Conservation (phyloP, 2,329 filamentous ascomycete species). For the Coniochaeta sp. region DNA sequence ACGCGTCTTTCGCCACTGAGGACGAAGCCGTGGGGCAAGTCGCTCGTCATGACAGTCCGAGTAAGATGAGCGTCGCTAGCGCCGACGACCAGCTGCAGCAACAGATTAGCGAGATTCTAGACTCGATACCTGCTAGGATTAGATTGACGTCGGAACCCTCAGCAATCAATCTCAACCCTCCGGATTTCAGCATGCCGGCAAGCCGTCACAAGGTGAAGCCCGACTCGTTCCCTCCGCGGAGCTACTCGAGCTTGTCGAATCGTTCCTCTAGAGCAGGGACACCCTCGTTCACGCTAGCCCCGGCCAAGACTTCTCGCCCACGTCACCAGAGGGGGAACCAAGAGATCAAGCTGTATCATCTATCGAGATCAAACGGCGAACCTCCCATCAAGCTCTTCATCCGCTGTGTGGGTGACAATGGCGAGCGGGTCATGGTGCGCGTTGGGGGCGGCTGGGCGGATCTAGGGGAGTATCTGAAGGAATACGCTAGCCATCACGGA, state of each 20-base stretch:
- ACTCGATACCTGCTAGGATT: conserved; percentile 72
- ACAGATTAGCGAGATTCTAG: conserved; percentile 73
- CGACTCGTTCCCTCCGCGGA: conserved; percentile 34
- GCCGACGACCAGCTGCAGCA: conserved; percentile 66
- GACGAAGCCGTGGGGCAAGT: background rate
- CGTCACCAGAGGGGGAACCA: conserved; percentile 47
- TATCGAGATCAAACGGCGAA: conserved; percentile 75
- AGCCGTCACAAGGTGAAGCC: conserved; percentile 22
- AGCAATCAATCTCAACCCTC: conserved; percentile 45
- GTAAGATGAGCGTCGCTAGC: conserved; percentile 27
- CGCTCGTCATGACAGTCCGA: conserved; percentile 17
- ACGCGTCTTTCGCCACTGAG: background rate
- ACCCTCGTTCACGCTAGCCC: conserved; percentile 63
- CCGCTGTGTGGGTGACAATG: conserved; percentile 79
- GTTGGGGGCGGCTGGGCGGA: conserved; percentile 99
- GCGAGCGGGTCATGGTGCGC: conserved; percentile 93
- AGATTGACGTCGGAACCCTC: conserved; percentile 55
- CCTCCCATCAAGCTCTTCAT: conserved; percentile 93
- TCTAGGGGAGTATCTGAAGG: conserved; percentile 85
- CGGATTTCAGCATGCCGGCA: conserved; percentile 45
- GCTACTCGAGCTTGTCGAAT: conserved; percentile 39
- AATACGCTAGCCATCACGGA: conserved; percentile 88
- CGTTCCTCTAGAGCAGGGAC: conserved; percentile 45
- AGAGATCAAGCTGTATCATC: conserved; percentile 87
- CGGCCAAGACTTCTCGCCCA: conserved; percentile 42